Base-by-base conservation (phyloP, 257 asterid species). In the Plantago elongata region DNA sequence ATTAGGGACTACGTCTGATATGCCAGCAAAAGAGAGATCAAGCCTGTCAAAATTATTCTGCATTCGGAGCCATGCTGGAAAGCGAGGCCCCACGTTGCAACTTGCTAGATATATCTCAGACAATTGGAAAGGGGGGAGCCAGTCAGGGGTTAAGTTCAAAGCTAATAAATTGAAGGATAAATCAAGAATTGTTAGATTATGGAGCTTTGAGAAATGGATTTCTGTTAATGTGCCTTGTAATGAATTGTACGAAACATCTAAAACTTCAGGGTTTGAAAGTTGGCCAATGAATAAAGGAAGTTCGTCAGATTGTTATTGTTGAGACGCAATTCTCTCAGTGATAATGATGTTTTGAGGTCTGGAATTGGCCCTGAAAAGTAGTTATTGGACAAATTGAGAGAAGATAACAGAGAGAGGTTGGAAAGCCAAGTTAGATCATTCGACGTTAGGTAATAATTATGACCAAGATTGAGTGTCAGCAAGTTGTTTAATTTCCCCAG, bases 1-100 rank as follows among this genome's bases (percentile, higher is more conserved):
- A 9, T 42, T 16, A 45, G 80, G 82, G 13, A 60, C 55, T 65
- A 61, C 57, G 40, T 51, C 70, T 27, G 74, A 66, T 54, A 75
- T 66, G 3, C 61, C 65, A 50, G 57, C 38, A 56, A 7, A 12
- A 30, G 84, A 79, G 38, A 34, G 38, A 34, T 34, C 38, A 34
- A 34, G 38, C 38, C 38, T 34, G 38, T 5, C 38, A 34, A 34
- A 34, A 34, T 34, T 34, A 34, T 34, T 34, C 38, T 34, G 38
- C 4, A 5, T 34, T 3, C 38, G 38, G 5, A 34, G 38, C 38
- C 38, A 34, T 34, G 38, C 3, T 34, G 38, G 38, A 5, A 34
- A 34, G 38, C 38, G 3, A 34, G 38, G 38, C 38, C 38, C 38
- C 38, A 34, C 5, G 3, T 34, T 34, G 38, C 38, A 34, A 34